Evolutionary conservation across 768 basidiomycete genomes (phyloP).

Genomic region (Pilatotrama ljubarskyi): DNA sequence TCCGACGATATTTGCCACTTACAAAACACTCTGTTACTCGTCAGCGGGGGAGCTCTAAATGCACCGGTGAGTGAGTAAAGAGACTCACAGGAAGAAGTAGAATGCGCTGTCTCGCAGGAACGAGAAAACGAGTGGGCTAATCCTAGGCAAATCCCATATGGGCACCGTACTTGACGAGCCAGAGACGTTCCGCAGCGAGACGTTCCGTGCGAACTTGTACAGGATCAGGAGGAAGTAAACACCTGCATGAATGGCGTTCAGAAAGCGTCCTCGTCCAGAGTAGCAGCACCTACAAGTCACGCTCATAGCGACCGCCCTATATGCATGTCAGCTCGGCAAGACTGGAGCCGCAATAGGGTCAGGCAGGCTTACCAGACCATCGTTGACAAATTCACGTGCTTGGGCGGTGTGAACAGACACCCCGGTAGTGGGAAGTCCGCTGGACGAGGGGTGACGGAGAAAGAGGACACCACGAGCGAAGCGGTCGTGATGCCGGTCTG

Average conservation of each 20-base stretch:
- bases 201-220: constrained; percentile 9
- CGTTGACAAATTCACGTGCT: background rate
- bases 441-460: background rate
- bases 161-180: background rate
- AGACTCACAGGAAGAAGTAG: constrained; percentile 17
- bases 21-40: background rate
- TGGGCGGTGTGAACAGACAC: background rate
- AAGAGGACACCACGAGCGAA: background rate
- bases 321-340: background rate
- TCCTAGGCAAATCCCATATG: background rate
- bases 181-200: background rate
- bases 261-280: background rate
- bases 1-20: background rate
- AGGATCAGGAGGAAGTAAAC: constrained; percentile 14
- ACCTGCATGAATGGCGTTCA: background rate
- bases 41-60: background rate
- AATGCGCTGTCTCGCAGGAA: constrained; percentile 13
- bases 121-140: constrained; percentile 12
- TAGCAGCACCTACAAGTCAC: background rate
- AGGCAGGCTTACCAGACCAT: background rate
- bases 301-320: constrained; percentile 7
- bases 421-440: background rate
- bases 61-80: background rate
- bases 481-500: background rate
- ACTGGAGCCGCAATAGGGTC: background rate